These are phyloP conservation scores for Trapa incisa DNA, from an alignment of 345 rosid species.

Conservation along the genomic window DNA sequence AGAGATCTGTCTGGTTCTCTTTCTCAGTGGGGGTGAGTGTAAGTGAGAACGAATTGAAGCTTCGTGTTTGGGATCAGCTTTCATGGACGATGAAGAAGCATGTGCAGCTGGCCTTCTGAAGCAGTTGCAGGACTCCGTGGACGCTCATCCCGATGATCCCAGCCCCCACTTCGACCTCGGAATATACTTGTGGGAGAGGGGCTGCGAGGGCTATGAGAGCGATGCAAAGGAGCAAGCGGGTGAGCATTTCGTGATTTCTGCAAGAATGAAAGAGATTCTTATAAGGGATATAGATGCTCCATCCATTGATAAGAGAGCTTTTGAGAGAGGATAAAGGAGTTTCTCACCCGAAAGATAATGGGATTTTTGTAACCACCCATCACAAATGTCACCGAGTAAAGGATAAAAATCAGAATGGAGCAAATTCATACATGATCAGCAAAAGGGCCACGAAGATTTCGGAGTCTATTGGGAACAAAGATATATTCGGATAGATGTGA, in stretches of 20 bases:
- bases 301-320: no score
- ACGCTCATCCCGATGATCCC: slow-evolving; percentile 59
- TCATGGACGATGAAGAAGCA: slow-evolving; percentile 2
- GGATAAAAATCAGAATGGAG: no score
- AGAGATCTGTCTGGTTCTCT: background rate
- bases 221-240: slow-evolving; percentile 40
- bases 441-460: no score
- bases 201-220: slow-evolving; percentile 17
- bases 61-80: background rate
- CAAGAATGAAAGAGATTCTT: slow-evolving; percentile 27
- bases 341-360: no score
- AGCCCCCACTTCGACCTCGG: slow-evolving; percentile 19
- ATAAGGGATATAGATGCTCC: no score
- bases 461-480: no score
- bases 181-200: slow-evolving; percentile 45
- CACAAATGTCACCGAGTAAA: no score
- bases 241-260: slow-evolving; percentile 59
- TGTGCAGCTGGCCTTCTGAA: slow-evolving; percentile 18
- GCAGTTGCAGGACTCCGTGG: slow-evolving; percentile 40
- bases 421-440: no score
- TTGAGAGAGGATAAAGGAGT: no score
- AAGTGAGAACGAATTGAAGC: background rate
- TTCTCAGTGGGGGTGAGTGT: background rate
- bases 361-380: no score
- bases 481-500: no score